A percentile compares a stretch with the other conserved stretches of the same genome.
Conservation (phyloP, 768 basidiomycete genomes). For the Calocybe gangraenosa region DNA sequence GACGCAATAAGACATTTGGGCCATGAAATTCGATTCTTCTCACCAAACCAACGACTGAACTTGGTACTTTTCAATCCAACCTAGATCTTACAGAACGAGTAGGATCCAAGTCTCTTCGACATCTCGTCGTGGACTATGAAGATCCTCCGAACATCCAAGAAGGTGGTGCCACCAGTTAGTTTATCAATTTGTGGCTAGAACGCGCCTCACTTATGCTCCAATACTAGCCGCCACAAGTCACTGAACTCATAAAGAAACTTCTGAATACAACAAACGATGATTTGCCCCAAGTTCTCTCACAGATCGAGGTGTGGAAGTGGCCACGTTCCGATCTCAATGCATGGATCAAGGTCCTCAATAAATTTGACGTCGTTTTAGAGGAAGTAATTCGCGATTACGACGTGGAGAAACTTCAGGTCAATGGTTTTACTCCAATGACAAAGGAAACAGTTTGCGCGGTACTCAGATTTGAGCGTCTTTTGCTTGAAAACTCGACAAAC, state of each 20-base stretch:
- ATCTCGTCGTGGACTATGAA: constrained; percentile 68
- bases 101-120: constrained; percentile 30
- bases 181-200: constrained; percentile 15
- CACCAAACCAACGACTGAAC: constrained; percentile 8
- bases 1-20: constrained; percentile 17
- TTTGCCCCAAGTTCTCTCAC: constrained; percentile 59
- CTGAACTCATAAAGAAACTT: constrained; percentile 73
- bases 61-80: constrained; percentile 12
- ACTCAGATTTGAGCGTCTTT: constrained; percentile 80
- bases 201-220: constrained; percentile 16
- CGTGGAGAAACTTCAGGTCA: constrained; percentile 79
- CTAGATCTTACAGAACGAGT: constrained; percentile 8
- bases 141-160: constrained; percentile 84
- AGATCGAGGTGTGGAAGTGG: constrained; percentile 87
- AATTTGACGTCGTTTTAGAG: constrained; percentile 88
- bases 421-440: constrained; percentile 68
- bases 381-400: constrained; percentile 80
- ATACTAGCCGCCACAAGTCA: constrained; percentile 70
- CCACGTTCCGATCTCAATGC: constrained; percentile 94
- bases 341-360: constrained; percentile 95
- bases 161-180: constrained; percentile 72
- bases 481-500: constrained; percentile 97
- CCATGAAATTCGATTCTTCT: constrained; percentile 17
- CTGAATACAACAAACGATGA: constrained; percentile 65
- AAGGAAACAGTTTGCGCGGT: constrained; percentile 79